Evolutionary conservation across 2,329 filamentous ascomycete genomes (phyloP), one percentile per base, ranked within the genome.

Genomic region (Fusarium avenaceum): DNA sequence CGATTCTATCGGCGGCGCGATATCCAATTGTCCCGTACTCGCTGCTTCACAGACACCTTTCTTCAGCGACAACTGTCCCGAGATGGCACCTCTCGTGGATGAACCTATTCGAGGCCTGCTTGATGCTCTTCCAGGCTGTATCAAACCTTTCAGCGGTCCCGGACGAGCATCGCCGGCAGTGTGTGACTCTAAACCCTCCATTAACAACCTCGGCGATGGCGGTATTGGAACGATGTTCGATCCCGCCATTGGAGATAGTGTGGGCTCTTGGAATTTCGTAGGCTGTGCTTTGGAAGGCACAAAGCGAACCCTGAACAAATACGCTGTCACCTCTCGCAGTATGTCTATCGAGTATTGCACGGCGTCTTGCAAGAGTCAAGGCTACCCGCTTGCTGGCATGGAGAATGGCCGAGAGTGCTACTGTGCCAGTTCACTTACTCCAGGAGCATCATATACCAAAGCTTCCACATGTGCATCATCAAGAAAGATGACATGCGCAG

Each of bases 281-380:
- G 70, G 70, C 7, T 72, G 70, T 17, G 70, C 70, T 22, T 30
- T 57, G 6, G 70, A 72, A 39, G 67, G 61, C 10, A 40, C 35
- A 4, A 8, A 45, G 4, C 57, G 70, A 39, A 60, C 70, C 6
- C 15, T 72, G 54, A 67, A 65, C 54, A 69, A 71, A 43, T 72
- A 67, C 20, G 48, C 67, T 10, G 38, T 47, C 10, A 22, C 45
- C 2, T 69, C 67, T 14, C 24, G 52, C 6, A 46, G 28, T 7
- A 72, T 72, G 65, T 69, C 65, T 13, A 71, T 72, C 4, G 48
- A 71, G 38, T 72, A 44, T n/a, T 72, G 70, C 11, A 71, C 65
- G 2, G 47, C 67, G 3, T 28, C 70, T 1, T 72, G 70, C 28
- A 72, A 71, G 44, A 40, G 57, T 2, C 65, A 71, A 20, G 70